Evolutionary conservation across 352 stramenopile species (phyloP).

Genomic region (Globisporangium echinulatum): DNA sequence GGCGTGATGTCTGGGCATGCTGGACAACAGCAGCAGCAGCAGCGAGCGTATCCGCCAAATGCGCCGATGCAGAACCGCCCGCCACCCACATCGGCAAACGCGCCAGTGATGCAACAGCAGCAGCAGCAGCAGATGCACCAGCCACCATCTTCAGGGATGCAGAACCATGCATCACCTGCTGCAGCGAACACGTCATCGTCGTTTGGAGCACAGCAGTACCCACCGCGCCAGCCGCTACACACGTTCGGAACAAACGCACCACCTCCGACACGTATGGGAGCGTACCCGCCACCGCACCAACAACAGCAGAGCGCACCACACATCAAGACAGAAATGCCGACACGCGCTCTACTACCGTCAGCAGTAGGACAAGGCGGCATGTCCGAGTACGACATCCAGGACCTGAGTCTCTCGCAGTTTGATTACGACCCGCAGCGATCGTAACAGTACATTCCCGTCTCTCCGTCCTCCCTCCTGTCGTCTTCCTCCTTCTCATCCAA

Average conservation of each 20-base stretch:
- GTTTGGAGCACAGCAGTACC: constrained; percentile 7
- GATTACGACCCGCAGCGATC: constrained; percentile 55
- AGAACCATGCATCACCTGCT: constrained; percentile 10
- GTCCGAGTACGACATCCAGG: constrained; percentile 64
- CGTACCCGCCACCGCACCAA: constrained; percentile 5
- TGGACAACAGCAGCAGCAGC: constrained; percentile 8
- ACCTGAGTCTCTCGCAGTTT: constrained; percentile 81
- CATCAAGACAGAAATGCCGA: constrained; percentile 18
- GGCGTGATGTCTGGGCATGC: neutral
- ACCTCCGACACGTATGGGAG: constrained; percentile 34
- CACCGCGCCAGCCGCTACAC: constrained; percentile 15
- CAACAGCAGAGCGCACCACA: constrained; percentile 8
- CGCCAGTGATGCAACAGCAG: constrained; percentile 1
- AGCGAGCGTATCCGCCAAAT: neutral
- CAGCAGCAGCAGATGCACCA: constrained; percentile 11
- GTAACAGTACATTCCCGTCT: too few species aligned
- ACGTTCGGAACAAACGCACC: constrained; percentile 30
- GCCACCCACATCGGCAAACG: neutral
- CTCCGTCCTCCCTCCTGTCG: too few species aligned
- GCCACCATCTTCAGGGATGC: constrained; percentile 3
- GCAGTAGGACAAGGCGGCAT: neutral
- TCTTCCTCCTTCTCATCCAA: too few species aligned
- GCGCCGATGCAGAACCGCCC: neutral
- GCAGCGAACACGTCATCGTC: constrained; percentile 3
- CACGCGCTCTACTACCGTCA: neutral